phyloP scores from a whole-genome alignment of 2,329 filamentous ascomycete species.

The Fusarium poae region DNA sequence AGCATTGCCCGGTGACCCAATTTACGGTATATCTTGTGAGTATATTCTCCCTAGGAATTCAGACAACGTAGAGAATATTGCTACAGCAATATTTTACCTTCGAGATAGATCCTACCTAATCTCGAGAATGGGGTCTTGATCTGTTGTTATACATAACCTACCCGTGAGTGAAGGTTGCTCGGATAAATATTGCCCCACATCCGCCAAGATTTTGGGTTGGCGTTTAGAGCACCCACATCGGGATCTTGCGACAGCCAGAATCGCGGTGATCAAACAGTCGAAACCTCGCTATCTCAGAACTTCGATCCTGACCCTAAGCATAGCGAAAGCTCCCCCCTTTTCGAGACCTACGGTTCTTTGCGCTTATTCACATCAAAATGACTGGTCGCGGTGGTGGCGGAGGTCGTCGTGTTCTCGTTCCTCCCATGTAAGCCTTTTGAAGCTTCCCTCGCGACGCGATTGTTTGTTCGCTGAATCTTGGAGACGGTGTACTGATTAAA shows the following conservation, averaged over 20 bases:
- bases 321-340: conserved; percentile 1
- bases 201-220: conserved; percentile 45
- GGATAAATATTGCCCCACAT: conserved; percentile 39
- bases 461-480: conserved; percentile 1
- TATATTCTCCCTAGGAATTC: neutral
- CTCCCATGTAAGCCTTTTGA: conserved; percentile 62
- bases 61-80: neutral
- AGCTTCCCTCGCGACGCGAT: conserved; percentile 32
- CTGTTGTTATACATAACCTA: neutral
- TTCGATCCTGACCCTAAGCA: conserved; percentile 3
- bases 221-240: conserved; percentile 41
- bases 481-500: conserved; percentile 40
- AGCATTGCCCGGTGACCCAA: neutral
- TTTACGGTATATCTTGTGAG: neutral
- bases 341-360: conserved; percentile 7
- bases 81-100: neutral
- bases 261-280: conserved; percentile 38
- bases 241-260: conserved; percentile 47
- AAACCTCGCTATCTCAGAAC: conserved; percentile 9
- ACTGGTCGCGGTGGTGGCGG: conserved; percentile 71
- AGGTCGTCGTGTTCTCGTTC: conserved; percentile 70
- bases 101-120: neutral
- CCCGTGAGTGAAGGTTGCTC: neutral
- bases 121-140: neutral
- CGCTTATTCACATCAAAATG: conserved; percentile 55